Conservation (phyloP, 768 basidiomycete species). For the Mycena rebaudengoi region DNA sequence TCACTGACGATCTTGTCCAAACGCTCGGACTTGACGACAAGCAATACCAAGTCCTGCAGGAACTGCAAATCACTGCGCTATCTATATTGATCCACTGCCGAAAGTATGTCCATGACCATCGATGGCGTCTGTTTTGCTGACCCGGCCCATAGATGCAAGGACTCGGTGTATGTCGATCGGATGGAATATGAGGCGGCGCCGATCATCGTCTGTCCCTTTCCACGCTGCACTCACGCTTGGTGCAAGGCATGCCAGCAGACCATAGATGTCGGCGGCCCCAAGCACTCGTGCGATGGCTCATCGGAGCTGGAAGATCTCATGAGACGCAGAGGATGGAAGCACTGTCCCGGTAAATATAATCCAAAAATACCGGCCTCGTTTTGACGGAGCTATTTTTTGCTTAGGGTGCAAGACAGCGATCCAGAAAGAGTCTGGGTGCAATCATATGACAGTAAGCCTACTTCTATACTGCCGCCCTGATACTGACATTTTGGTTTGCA, state of each 20-base stretch:
- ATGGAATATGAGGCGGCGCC: conserved; percentile 49
- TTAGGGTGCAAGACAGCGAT: conserved; percentile 58
- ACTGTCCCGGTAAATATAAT: conserved; percentile 71
- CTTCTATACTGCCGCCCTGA: background rate
- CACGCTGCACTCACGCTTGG: conserved; percentile 60
- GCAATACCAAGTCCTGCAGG: conserved; percentile 50
- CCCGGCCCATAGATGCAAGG: conserved; percentile 51
- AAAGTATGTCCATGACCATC: conserved; percentile 43
- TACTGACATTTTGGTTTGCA: conserved; percentile 28
- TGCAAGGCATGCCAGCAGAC: conserved; percentile 66
- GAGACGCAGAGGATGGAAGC: conserved; percentile 66
- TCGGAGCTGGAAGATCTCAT: conserved; percentile 62
- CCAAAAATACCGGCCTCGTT: too few species aligned
- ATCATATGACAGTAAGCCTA: conserved; percentile 65
- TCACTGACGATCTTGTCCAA: conserved; percentile 51
- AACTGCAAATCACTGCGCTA: conserved; percentile 55
- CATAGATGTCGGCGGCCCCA: conserved; percentile 46
- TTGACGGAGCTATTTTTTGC: background rate
- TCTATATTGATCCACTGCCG: conserved; percentile 59
- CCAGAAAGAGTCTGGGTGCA: conserved; percentile 60
- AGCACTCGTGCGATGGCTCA: conserved; percentile 68
- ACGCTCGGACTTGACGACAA: conserved; percentile 54
- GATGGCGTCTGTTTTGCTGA: background rate
- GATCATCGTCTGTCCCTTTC: conserved; percentile 59
- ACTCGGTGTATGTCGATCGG: conserved; percentile 59